These are phyloP conservation scores for Chiua virens DNA, from an alignment of 768 basidiomycete species.

Conservation along the genomic window DNA sequence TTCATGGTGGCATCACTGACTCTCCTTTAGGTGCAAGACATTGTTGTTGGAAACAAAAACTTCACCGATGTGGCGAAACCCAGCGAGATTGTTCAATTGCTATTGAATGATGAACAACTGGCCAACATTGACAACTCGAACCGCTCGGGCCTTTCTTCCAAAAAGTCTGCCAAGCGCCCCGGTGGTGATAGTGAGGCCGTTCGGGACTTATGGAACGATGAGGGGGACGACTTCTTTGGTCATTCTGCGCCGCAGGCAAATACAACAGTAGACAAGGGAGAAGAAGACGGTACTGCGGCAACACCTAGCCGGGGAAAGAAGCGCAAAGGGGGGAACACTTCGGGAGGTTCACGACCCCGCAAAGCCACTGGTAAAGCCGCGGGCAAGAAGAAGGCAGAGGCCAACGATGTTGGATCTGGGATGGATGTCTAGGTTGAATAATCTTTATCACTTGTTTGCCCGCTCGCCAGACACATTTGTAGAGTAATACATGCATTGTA, in stretches of 20 bases:
- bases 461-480: slow-evolving; percentile 23
- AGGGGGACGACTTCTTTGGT: slow-evolving; percentile 85
- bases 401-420: slow-evolving; percentile 24
- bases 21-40: slow-evolving; percentile 84
- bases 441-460: slow-evolving; percentile 6
- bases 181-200: slow-evolving; percentile 35
- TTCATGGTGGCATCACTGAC: neutral
- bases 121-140: slow-evolving; percentile 61
- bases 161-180: slow-evolving; percentile 36
- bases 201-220: slow-evolving; percentile 81
- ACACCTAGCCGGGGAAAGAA: slow-evolving; percentile 34
- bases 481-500: slow-evolving; percentile 33
- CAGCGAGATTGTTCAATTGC: slow-evolving; percentile 92
- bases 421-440: slow-evolving; percentile 28
- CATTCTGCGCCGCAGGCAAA: slow-evolving; percentile 41
- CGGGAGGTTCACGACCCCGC: slow-evolving; percentile 23
- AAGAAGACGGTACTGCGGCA: slow-evolving; percentile 30
- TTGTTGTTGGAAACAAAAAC: slow-evolving; percentile 96
- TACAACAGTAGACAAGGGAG: slow-evolving; percentile 21
- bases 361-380: slow-evolving; percentile 32
- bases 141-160: slow-evolving; percentile 36
- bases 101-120: slow-evolving; percentile 93
- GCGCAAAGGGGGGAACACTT: slow-evolving; percentile 28
- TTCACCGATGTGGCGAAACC: slow-evolving; percentile 92
- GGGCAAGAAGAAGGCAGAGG: slow-evolving; percentile 32